A percentile compares a stretch with the other conserved stretches of the same genome.
phyloP scores from a whole-genome alignment of 441 rosid species.

The Biscutella auriculata region DNA sequence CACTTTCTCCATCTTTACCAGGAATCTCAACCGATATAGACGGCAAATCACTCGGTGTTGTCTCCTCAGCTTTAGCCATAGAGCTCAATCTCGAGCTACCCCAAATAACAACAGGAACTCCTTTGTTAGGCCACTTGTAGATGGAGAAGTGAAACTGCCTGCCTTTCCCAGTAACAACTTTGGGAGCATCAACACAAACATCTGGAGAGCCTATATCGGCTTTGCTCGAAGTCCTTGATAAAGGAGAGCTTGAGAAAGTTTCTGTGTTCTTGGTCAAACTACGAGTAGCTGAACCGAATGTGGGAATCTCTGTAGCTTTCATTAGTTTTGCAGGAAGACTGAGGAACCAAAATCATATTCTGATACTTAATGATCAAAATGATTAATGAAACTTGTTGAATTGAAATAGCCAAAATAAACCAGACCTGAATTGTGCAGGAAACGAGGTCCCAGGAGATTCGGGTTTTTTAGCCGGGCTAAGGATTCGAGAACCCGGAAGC shows the following conservation, averaged over 20 bases:
- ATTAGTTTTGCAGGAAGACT: conserved; percentile 53
- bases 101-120: conserved; percentile 39
- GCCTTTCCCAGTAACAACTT: conserved; percentile 12
- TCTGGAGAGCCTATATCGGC: conserved; percentile 25
- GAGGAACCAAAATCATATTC: conserved; percentile 18
- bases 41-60: not conserved
- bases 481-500: conserved; percentile 40
- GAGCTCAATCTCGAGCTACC: conserved; percentile 35
- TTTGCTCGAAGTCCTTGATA: conserved; percentile 40
- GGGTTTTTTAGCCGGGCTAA: conserved; percentile 49
- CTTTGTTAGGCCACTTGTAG: conserved; percentile 86
- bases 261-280: conserved; percentile 34
- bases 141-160: conserved; percentile 79
- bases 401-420: not conserved
- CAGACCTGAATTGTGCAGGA: conserved; percentile 70
- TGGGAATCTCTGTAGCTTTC: conserved; percentile 50
- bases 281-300: conserved; percentile 37
- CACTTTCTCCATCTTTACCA: not conserved
- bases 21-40: conserved; percentile 8
- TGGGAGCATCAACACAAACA: conserved; percentile 20
- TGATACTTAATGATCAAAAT: not conserved
- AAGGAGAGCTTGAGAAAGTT: conserved; percentile 28
- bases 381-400: not conserved
- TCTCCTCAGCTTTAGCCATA: conserved; percentile 23
- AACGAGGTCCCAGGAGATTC: conserved; percentile 36